Conservation (phyloP, 768 basidiomycete species). For the Russula sp. region DNA sequence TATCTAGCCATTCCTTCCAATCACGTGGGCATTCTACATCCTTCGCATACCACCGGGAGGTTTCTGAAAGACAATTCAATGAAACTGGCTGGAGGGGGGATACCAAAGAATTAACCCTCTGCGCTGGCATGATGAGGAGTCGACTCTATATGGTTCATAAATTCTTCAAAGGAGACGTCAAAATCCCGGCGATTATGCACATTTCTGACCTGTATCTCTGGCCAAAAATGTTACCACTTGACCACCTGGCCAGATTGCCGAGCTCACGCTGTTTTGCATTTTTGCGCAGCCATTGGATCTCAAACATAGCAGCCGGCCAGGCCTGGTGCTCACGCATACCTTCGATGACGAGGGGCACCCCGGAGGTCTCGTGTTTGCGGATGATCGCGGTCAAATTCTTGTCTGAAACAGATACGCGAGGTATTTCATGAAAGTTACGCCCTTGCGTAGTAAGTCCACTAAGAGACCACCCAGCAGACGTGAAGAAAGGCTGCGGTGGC, state of each 20-base stretch:
- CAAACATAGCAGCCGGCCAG: conserved; percentile 56
- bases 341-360: conserved; percentile 59
- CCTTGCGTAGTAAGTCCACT: conserved; percentile 35
- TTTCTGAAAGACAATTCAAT: conserved; percentile 36
- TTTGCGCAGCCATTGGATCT: conserved; percentile 45
- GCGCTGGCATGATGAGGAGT: background rate
- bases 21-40: conserved; percentile 61
- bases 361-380: conserved; percentile 39
- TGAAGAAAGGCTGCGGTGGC: conserved; percentile 1
- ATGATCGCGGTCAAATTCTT: conserved; percentile 22
- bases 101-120: conserved; percentile 11
- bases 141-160: conserved; percentile 33
- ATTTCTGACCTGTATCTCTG: conserved; percentile 60
- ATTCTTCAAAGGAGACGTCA: conserved; percentile 45
- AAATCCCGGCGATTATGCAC: conserved; percentile 52
- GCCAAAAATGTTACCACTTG: background rate
- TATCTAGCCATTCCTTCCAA: conserved; percentile 61
- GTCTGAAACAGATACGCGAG: conserved; percentile 35
- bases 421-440: conserved; percentile 39
- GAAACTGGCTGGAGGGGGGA: background rate
- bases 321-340: conserved; percentile 47
- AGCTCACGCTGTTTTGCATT: conserved; percentile 27
- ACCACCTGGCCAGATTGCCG: background rate
- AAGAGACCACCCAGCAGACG: conserved; percentile 43
- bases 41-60: conserved; percentile 67